Evolutionary conservation across 257 asterid species (phyloP).

Genomic region (Primulina huaijiensis): DNA sequence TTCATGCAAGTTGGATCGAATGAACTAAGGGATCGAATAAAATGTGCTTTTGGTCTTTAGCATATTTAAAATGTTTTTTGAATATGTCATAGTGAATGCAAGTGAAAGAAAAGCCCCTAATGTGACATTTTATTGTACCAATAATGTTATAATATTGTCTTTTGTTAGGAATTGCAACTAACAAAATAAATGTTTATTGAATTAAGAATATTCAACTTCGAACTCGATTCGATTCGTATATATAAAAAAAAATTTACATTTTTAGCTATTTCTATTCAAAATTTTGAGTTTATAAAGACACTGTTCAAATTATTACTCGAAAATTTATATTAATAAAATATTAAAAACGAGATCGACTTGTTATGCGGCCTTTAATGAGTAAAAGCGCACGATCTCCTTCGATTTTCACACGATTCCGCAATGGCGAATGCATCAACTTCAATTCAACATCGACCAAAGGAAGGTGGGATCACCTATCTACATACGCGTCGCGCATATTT

Average conservation of each 20-base stretch:
- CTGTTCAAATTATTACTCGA: too few species aligned
- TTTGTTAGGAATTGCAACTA: too few species aligned
- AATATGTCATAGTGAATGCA: not conserved
- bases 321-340: too few species aligned
- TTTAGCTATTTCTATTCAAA: too few species aligned
- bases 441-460: constrained; percentile 35
- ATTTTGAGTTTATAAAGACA: too few species aligned
- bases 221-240: too few species aligned
- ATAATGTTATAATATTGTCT: not conserved
- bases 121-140: not conserved
- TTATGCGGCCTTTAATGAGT: not conserved
- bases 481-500: constrained; percentile 57
- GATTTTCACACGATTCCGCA: constrained; percentile 15
- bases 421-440: constrained; percentile 33
- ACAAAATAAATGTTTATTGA: too few species aligned
- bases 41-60: not conserved
- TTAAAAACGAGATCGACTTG: too few species aligned
- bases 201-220: too few species aligned
- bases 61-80: not conserved
- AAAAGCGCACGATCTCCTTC: not conserved
- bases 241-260: too few species aligned
- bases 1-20: not conserved
- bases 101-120: not conserved
- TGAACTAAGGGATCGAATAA: not conserved
- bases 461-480: constrained; percentile 65